These are phyloP conservation scores for Thermothielavioides terrestris DNA, from an alignment of 495 filamentous ascomycete species.

Conservation along the genomic window DNA sequence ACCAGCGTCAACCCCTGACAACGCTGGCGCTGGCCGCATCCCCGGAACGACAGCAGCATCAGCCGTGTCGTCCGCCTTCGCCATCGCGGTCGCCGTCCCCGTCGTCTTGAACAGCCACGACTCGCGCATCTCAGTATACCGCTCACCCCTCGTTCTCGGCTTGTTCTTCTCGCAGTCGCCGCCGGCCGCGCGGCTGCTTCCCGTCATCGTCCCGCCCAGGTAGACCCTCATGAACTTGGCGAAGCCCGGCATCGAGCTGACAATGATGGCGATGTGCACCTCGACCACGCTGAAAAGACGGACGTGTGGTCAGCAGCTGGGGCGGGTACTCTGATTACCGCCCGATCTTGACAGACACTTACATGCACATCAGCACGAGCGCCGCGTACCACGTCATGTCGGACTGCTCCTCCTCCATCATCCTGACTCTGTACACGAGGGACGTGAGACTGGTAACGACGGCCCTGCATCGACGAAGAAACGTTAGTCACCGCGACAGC, in stretches of 20 bases:
- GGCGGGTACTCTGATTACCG: too few species aligned
- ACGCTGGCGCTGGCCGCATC: too few species aligned
- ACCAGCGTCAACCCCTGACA: too few species aligned
- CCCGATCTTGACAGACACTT: too few species aligned
- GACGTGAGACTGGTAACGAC: too few species aligned
- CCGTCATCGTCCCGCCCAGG: neutral
- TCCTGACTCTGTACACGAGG: neutral
- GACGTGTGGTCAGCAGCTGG: too few species aligned
- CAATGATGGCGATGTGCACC: neutral
- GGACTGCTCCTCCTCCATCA: neutral
- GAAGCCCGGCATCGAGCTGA: constrained; percentile 1
- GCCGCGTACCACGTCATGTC: neutral
- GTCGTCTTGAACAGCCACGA: neutral
- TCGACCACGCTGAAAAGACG: neutral
- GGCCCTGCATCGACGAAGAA: too few species aligned
- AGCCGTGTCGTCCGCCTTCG: too few species aligned
- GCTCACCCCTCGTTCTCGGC: neutral
- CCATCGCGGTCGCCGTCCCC: too few species aligned
- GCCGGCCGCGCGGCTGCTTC: neutral
- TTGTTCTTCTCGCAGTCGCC: neutral
- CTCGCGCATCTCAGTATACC: neutral
- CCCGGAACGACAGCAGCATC: too few species aligned
- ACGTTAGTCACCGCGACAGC: neutral
- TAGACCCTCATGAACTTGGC: neutral
- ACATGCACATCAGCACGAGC: neutral